Percentiles rank a stretch among this genome's conserved stretches.
Evolutionary conservation across 352 stramenopile species (phyloP).

Genomic region (Pelagophyceae sp.): DNA sequence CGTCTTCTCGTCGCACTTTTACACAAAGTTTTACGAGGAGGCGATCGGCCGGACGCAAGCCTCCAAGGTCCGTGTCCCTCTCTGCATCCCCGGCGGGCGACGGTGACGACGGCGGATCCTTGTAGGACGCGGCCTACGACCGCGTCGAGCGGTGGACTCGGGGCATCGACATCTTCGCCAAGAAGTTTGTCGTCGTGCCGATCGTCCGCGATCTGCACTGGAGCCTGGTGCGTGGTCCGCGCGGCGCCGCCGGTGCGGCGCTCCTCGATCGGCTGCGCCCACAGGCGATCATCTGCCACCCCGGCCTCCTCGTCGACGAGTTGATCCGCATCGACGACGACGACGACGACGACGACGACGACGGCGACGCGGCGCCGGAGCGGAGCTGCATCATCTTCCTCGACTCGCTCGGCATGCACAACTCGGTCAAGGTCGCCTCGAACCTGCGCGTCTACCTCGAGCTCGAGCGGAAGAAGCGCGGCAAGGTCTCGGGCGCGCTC

Average conservation of each 20-base stretch:
- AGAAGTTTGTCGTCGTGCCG: slow-evolving; percentile 71
- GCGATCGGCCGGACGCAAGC: slow-evolving; percentile 5
- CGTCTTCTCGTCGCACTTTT: slow-evolving; percentile 91
- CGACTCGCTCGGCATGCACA: slow-evolving; percentile 84
- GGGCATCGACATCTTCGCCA: slow-evolving; percentile 66
- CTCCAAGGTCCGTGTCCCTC: too few relatives aligned
- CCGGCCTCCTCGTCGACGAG: slow-evolving; percentile 12
- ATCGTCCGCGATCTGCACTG: slow-evolving; percentile 80
- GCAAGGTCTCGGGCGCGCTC: slow-evolving; percentile 27
- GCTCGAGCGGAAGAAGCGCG: slow-evolving; percentile 54
- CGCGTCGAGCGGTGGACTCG: slow-evolving; percentile 60
- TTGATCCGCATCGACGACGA: slow-evolving; percentile 18
- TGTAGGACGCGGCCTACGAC: not conserved
- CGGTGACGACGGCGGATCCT: too few relatives aligned
- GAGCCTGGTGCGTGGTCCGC: slow-evolving; percentile 56
- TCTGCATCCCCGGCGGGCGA: too few relatives aligned
- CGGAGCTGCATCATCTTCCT: slow-evolving; percentile 76
- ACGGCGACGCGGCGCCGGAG: not conserved
- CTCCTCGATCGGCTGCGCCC: not conserved
- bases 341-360: not conserved
- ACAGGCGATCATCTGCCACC: slow-evolving; percentile 15
- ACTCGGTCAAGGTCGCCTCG: slow-evolving; percentile 67
- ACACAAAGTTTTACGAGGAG: slow-evolving; percentile 70
- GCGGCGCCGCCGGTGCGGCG: too few relatives aligned
- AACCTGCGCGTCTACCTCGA: slow-evolving; percentile 74